A percentile compares a stretch with the other conserved stretches of the same genome.
Evolutionary conservation across 2,329 filamentous ascomycete genomes (phyloP).

Genomic region (Chrysoporthe cubensis): DNA sequence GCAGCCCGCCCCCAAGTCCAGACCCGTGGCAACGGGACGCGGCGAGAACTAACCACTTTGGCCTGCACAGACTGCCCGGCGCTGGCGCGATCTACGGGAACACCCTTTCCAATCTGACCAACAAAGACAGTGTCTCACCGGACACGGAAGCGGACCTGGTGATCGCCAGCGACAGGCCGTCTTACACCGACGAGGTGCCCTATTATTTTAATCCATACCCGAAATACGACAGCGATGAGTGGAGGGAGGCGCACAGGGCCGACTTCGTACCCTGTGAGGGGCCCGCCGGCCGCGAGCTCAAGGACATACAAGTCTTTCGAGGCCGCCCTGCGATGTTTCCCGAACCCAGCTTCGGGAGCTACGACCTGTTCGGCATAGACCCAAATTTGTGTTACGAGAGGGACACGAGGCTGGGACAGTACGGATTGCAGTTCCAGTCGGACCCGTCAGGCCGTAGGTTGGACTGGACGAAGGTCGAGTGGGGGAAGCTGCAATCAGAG

Average conservation of each 20-base stretch:
- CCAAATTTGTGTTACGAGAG: conserved; percentile 69
- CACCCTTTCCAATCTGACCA: conserved; percentile 53
- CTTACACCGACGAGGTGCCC: conserved; percentile 50
- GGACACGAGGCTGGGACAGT: conserved; percentile 70
- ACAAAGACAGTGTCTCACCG: conserved; percentile 39
- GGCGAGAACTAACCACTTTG: conserved; percentile 33
- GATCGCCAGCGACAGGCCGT: conserved; percentile 30
- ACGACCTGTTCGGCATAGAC: conserved; percentile 63
- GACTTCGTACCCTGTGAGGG: conserved; percentile 67
- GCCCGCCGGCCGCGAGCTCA: conserved; percentile 60
- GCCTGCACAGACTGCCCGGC: conserved; percentile 43
- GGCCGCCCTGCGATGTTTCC: conserved; percentile 63
- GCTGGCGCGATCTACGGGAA: conserved; percentile 61
- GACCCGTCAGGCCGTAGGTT: conserved; percentile 50
- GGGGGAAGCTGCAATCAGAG: conserved; percentile 70
- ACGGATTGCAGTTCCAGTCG: conserved; percentile 57
- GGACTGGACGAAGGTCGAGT: conserved; percentile 68
- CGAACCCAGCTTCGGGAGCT: conserved; percentile 64
- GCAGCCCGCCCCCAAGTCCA: background rate
- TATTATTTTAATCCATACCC: conserved; percentile 73
- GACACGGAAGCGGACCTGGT: conserved; percentile 39
- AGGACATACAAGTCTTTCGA: conserved; percentile 69
- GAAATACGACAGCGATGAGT: conserved; percentile 65
- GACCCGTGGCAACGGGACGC: background rate
- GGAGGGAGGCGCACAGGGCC: conserved; percentile 61